Conservation (phyloP, 306 rosid species). For the Casuarina cunninghamiana region DNA sequence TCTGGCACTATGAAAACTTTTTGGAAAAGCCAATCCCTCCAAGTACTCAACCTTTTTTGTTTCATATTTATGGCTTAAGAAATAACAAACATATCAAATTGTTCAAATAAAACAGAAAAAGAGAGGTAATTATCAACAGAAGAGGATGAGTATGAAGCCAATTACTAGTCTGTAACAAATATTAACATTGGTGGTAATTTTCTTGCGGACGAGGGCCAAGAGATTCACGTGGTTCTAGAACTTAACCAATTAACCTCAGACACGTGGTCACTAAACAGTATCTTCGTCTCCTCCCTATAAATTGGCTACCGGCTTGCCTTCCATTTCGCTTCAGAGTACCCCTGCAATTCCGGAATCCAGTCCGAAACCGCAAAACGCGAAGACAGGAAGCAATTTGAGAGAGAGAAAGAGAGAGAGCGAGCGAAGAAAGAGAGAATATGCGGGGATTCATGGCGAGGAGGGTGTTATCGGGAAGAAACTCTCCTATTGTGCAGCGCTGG, state of each 20-base stretch:
- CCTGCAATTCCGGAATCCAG: slow-evolving; percentile 28
- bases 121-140: too few species aligned
- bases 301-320: background rate
- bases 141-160: too few species aligned
- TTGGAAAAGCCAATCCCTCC: too few species aligned
- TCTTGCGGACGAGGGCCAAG: too few species aligned
- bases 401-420: background rate
- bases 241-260: background rate
- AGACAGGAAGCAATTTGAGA: background rate
- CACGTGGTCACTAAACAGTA: background rate
- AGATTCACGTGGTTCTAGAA: too few species aligned
- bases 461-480: slow-evolving; percentile 19
- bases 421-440: slow-evolving; percentile 32
- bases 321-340: background rate
- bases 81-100: too few species aligned
- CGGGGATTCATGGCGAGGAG: slow-evolving; percentile 42
- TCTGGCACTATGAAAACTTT: too few species aligned
- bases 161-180: too few species aligned
- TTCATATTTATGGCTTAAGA: too few species aligned
- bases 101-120: too few species aligned
- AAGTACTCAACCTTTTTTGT: too few species aligned
- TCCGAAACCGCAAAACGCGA: background rate
- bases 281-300: slow-evolving; percentile 24
- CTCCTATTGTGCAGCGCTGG: slow-evolving; percentile 28
- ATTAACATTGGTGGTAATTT: too few species aligned